Conservation (phyloP, 208 protist genomes). For the Acanthamoeba healyi region DNA sequence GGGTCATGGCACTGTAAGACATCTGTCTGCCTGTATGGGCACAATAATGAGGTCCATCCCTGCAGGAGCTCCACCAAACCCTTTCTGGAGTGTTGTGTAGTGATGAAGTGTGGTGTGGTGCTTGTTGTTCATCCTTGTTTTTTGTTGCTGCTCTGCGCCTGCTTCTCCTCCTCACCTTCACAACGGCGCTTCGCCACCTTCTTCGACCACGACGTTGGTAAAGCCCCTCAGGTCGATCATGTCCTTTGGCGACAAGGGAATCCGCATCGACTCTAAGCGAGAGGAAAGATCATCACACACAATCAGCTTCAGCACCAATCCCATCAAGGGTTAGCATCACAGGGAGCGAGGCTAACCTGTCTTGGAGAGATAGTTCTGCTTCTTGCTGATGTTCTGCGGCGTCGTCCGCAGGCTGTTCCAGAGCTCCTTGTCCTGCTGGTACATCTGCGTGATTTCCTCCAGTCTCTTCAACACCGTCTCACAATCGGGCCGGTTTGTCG, state of each 20-base stretch:
- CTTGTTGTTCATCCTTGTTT: too few relatives aligned
- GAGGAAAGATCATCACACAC: not conserved
- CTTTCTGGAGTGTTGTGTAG: too few relatives aligned
- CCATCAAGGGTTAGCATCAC: not conserved
- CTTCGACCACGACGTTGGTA: slow-evolving; percentile 24
- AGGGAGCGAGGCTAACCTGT: not conserved
- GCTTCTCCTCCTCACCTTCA: not conserved
- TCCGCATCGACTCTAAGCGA: slow-evolving; percentile 15
- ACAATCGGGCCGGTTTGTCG: slow-evolving; percentile 11
- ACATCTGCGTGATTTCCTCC: not conserved
- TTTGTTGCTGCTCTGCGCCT: not conserved
- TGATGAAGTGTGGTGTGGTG: too few relatives aligned
- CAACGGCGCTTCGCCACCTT: not conserved
- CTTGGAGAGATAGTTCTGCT: slow-evolving; percentile 42
- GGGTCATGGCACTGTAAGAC: too few relatives aligned
- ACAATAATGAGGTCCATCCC: too few relatives aligned
- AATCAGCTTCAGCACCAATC: too few relatives aligned
- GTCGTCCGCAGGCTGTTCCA: slow-evolving; percentile 31
- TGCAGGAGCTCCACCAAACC: too few relatives aligned
- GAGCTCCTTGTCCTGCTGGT: slow-evolving; percentile 39
- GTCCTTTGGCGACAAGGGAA: not conserved
- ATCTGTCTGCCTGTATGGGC: too few relatives aligned
- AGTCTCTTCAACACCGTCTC: not conserved
- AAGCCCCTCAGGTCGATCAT: slow-evolving; percentile 26
- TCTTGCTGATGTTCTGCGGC: slow-evolving; percentile 38